Conservation (phyloP, 805 yeast species). For the Wickerhamomyces sydowiorum region DNA sequence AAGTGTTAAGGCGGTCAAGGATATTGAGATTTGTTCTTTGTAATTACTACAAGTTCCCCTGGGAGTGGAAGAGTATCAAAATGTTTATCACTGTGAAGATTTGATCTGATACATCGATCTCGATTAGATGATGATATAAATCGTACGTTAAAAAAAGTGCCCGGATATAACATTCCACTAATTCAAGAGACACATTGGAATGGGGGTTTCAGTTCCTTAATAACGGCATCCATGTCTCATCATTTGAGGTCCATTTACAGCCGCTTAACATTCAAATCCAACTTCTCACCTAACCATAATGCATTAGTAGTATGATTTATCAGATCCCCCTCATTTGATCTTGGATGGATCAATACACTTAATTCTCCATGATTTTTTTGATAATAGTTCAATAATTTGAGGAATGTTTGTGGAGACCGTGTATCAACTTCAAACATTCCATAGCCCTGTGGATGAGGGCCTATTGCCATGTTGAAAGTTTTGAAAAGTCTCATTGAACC, state of each 20-base stretch:
- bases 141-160: too few species aligned
- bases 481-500: constrained; percentile 39
- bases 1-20: too few species aligned
- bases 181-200: too few species aligned
- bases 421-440: constrained; percentile 57
- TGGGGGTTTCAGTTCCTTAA: too few species aligned
- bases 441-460: constrained; percentile 47
- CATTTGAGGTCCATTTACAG: neutral
- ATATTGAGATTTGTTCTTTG: too few species aligned
- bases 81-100: too few species aligned
- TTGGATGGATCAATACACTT: constrained; percentile 52
- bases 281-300: constrained; percentile 49
- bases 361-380: constrained; percentile 47
- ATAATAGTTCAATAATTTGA: constrained; percentile 41
- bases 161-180: too few species aligned
- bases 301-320: constrained; percentile 50
- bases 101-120: too few species aligned
- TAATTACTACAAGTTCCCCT: too few species aligned
- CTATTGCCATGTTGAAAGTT: constrained; percentile 43
- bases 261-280: constrained; percentile 13
- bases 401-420: constrained; percentile 37
- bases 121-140: too few species aligned
- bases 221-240: too few species aligned
- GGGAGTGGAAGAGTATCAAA: too few species aligned
- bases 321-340: constrained; percentile 30